phyloP scores from a whole-genome alignment of 106 monocot genomes.

The Dioscorea zingiberensis region DNA sequence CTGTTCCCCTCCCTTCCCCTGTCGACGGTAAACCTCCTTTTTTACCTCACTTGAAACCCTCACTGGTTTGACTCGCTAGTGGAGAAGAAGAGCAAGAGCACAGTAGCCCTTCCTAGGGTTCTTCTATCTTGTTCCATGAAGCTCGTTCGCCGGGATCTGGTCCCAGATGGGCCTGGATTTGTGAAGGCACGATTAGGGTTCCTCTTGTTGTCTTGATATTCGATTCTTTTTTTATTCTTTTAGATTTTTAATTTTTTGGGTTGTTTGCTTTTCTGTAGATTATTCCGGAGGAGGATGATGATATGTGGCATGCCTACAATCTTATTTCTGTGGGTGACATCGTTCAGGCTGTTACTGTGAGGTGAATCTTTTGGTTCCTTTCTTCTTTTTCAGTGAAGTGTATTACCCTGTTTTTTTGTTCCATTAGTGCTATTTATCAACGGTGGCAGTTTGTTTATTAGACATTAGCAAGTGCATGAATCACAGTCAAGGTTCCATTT shows the following conservation, averaged over 20 bases:
- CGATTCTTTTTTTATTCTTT: not conserved
- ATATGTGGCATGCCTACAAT: conserved; percentile 96
- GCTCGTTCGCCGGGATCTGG: conserved; percentile 45
- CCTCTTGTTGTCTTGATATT: not conserved
- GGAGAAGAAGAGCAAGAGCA: too few relatives aligned
- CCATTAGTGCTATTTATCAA: too few relatives aligned
- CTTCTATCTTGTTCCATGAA: conserved; percentile 29
- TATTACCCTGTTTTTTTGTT: too few relatives aligned
- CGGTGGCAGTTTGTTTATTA: too few relatives aligned
- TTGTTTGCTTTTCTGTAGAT: not conserved
- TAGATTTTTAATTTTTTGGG: not conserved
- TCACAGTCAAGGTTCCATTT: too few relatives aligned
- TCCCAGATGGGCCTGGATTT: conserved; percentile 55
- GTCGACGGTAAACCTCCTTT: too few relatives aligned
- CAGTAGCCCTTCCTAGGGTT: too few relatives aligned
- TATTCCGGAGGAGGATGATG: conserved; percentile 80
- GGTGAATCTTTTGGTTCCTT: conserved; percentile 27
- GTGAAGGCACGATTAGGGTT: conserved; percentile 27
- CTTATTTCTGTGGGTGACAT: conserved; percentile 62
- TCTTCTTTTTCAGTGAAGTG: not conserved
- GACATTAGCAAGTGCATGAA: too few relatives aligned
- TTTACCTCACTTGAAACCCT: too few relatives aligned
- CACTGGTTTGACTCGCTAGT: too few relatives aligned
- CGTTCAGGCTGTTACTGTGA: conserved; percentile 63
- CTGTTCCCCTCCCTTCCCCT: too few relatives aligned